Percentiles rank a stretch among this genome's conserved stretches.
These are phyloP conservation scores for Biscogniauxia sp. DNA, from an alignment of 2,329 filamentous ascomycete genomes.

Conservation along the genomic window DNA sequence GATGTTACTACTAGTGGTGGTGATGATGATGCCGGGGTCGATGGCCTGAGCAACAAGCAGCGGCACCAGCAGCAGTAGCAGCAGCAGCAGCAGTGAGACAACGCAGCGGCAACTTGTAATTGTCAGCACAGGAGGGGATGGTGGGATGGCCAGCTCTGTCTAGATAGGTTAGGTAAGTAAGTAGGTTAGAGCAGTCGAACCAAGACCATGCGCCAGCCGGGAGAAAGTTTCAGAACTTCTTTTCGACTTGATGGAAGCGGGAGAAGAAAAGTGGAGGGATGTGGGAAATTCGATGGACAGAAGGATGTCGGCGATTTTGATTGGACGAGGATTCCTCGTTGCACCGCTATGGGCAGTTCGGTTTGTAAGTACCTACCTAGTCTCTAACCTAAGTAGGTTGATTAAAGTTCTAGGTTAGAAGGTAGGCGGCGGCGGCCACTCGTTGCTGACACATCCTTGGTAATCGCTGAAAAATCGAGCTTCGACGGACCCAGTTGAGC, in stretches of 20 bases:
- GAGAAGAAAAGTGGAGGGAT: neutral
- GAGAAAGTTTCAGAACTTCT: neutral
- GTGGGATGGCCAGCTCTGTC: neutral
- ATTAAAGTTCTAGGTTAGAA: neutral
- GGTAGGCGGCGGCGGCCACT: no score
- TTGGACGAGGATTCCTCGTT: neutral
- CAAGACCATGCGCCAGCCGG: no score
- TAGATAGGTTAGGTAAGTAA: neutral
- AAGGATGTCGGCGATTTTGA: no score
- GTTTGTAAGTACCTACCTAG: neutral
- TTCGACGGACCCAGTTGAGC: neutral
- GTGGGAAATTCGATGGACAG: neutral
- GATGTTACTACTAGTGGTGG: no score
- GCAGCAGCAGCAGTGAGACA: conserved; percentile 2
- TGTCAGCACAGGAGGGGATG: neutral
- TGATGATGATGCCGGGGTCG: neutral
- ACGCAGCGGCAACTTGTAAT: neutral
- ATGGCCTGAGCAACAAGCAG: neutral
- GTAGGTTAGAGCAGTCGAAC: neutral
- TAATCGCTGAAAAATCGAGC: conserved; percentile 26
- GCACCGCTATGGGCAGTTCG: no score
- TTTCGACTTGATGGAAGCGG: neutral
- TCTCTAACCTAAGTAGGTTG: conserved; percentile 2
- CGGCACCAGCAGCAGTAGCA: neutral
- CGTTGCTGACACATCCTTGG: conserved; percentile 31